Base-by-base conservation (phyloP, 2,329 filamentous ascomycete genomes). In the Periconia macrospinosa region DNA sequence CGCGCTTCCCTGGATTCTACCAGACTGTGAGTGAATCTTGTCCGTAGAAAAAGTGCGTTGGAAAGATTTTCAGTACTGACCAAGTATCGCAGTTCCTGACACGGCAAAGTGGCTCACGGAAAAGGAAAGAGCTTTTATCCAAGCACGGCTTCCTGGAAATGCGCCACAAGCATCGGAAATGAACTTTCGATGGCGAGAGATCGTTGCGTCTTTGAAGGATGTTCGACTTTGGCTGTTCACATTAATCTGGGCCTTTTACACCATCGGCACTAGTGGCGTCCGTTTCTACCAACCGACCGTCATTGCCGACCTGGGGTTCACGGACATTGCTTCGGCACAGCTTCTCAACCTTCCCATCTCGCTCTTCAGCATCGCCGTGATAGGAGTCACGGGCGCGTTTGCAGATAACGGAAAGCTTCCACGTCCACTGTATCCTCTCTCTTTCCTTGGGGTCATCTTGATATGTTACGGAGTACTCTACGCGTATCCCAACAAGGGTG, bases 161-260 rank as follows among this genome's bases (percentile, higher is more conserved):
- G 79, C 76, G 18, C 75, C 68, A 18, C 71, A 75, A 50, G 71
- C 72, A 1, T 57, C 69, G 8, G 73, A 70, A 45, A 64, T 68
- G 30, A 73, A 75, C 19, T 77, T 81, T 70, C 83, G 64, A 62
- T 81, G 77, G 78, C 57, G 58, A 2, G 76, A 81, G 41, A 77
- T 78, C 0, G 78, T 78, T 54, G 74, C 66, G 0, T 78, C 78
- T 0, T 64, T 83, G 27, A 76, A 69, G 1, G 79, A 83, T 49
- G 79, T 79, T 75, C 72, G 79, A 17, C 62, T 82, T 30, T 80
- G 77, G 76, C 67, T 79, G 1, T 80, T 81, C 47, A 78, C 74
- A 1, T 48, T 74, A 0, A 76, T 77, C 17, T 80, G 78, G 77
- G 78, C 77, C n/a, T 0, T 75, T 17, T 79, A 78, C 37, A 57